Conservation (phyloP, 768 basidiomycete genomes). For the Boletus tomentosulus region DNA sequence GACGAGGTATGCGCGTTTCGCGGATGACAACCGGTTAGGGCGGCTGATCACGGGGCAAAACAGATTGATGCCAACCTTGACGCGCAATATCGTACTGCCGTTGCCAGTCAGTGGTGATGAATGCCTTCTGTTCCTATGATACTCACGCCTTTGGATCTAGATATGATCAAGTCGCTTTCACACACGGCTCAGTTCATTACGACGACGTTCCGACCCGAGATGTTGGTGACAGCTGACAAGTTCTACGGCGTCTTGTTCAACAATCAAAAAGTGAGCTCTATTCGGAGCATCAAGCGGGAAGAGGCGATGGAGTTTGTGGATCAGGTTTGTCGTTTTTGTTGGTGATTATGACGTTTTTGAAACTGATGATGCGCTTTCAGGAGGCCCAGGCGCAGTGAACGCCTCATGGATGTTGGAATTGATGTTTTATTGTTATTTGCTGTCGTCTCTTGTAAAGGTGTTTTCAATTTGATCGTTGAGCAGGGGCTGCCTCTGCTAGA, state of each 20-base stretch:
- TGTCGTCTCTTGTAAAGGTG: constrained; percentile 9
- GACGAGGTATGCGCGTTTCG: constrained; percentile 63
- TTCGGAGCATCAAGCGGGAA: constrained; percentile 80
- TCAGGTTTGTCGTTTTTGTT: constrained; percentile 45
- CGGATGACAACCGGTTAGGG: not conserved
- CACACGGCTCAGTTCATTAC: constrained; percentile 93
- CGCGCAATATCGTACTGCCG: constrained; percentile 95
- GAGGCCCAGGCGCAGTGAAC: constrained; percentile 46
- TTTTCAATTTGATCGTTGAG: not conserved
- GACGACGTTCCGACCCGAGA: constrained; percentile 97
- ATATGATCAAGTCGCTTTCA: constrained; percentile 90
- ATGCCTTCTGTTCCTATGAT: constrained; percentile 34
- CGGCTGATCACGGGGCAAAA: not conserved
- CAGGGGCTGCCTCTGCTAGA: too few species aligned
- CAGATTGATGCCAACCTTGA: constrained; percentile 97
- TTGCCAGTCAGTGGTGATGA: constrained; percentile 62
- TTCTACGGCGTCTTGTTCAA: constrained; percentile 98
- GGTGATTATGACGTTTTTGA: too few species aligned
- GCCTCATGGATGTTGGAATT: not conserved
- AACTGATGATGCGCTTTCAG: constrained; percentile 19
- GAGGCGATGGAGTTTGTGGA: constrained; percentile 96
- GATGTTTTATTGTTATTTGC: constrained; percentile 19
- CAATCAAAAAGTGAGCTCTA: constrained; percentile 91
- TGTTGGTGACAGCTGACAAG: constrained; percentile 93
- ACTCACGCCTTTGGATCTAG: constrained; percentile 7